Evolutionary conservation across 345 rosid genomes (phyloP).

Genomic region (Bruguiera parviflora): DNA sequence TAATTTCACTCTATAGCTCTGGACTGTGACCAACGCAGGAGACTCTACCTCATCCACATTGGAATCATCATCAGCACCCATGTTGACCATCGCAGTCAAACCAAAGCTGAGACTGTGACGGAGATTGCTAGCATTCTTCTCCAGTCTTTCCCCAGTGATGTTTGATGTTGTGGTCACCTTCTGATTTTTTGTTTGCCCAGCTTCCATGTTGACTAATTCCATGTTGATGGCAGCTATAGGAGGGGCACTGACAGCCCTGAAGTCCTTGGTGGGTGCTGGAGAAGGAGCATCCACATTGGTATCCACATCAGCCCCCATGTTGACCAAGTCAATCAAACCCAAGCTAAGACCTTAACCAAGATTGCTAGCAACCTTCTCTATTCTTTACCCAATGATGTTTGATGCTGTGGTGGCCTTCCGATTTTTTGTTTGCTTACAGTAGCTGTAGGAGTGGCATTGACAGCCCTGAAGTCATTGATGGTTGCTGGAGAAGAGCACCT

Average conservation of each 20-base stretch:
- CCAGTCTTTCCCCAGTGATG: neutral
- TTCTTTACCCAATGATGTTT: neutral
- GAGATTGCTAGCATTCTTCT: neutral
- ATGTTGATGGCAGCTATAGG: neutral
- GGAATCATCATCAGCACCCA: neutral
- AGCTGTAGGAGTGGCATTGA: neutral
- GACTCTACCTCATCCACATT: slow-evolving; percentile 7
- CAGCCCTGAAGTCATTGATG: no score
- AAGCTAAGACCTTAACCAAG: neutral
- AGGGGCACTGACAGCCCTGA: neutral
- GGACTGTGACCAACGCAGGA: neutral
- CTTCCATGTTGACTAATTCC: neutral
- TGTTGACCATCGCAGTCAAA: slow-evolving; percentile 8
- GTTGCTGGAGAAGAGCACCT: neutral
- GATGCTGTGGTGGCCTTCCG: neutral
- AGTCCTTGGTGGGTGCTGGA: no score
- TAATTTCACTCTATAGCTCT: slow-evolving; percentile 8
- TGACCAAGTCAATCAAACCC: slow-evolving; percentile 12
- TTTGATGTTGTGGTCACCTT: neutral
- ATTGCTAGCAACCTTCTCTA: neutral
- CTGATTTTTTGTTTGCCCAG: no score
- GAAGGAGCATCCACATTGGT: neutral
- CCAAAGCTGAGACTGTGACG: neutral
- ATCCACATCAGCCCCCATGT: neutral
- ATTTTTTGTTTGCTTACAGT: neutral